Percentiles rank a stretch among this genome's conserved stretches.
Evolutionary conservation across 2,329 filamentous ascomycete genomes (phyloP).

Genomic region (Colletotrichum filicis): DNA sequence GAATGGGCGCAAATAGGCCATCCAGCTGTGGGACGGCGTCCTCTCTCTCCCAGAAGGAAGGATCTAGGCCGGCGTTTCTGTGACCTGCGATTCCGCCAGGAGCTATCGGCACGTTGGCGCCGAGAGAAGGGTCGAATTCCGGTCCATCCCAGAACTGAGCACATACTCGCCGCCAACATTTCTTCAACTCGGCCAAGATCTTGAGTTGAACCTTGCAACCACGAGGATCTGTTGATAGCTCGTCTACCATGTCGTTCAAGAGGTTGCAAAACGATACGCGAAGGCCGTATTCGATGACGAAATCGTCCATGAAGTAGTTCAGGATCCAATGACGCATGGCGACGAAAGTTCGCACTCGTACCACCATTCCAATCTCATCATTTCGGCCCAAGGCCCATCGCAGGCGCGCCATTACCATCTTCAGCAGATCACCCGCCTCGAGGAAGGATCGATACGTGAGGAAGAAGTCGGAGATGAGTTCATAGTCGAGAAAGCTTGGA

Average conservation of each 20-base stretch:
- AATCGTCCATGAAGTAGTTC: slow-evolving; percentile 98
- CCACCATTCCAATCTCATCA: slow-evolving; percentile 90
- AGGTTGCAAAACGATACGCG: slow-evolving; percentile 83
- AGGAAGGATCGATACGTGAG: slow-evolving; percentile 93
- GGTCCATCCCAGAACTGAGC: slow-evolving; percentile 87
- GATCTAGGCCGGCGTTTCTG: slow-evolving; percentile 65
- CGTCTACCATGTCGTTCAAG: slow-evolving; percentile 75
- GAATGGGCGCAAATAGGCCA: slow-evolving; percentile 45
- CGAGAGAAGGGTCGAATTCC: slow-evolving; percentile 70
- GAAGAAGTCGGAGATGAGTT: slow-evolving; percentile 97
- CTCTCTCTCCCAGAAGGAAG: slow-evolving; percentile 63
- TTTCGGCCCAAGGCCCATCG: slow-evolving; percentile 85
- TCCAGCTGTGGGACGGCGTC: slow-evolving; percentile 58
- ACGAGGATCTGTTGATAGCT: slow-evolving; percentile 58
- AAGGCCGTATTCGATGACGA: slow-evolving; percentile 79
- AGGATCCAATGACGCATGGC: slow-evolving; percentile 96
- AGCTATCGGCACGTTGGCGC: slow-evolving; percentile 73
- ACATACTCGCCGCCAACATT: slow-evolving; percentile 95
- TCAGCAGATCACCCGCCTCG: slow-evolving; percentile 78
- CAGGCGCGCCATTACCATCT: slow-evolving; percentile 85
- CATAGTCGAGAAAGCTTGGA: slow-evolving; percentile 94
- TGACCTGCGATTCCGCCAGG: slow-evolving; percentile 80
- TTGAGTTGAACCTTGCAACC: slow-evolving; percentile 73
- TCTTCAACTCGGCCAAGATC: slow-evolving; percentile 93
- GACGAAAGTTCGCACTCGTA: slow-evolving; percentile 95